phyloP scores from a whole-genome alignment of 1,284 basidiomycete genomes.

The Tremellales sp. region DNA sequence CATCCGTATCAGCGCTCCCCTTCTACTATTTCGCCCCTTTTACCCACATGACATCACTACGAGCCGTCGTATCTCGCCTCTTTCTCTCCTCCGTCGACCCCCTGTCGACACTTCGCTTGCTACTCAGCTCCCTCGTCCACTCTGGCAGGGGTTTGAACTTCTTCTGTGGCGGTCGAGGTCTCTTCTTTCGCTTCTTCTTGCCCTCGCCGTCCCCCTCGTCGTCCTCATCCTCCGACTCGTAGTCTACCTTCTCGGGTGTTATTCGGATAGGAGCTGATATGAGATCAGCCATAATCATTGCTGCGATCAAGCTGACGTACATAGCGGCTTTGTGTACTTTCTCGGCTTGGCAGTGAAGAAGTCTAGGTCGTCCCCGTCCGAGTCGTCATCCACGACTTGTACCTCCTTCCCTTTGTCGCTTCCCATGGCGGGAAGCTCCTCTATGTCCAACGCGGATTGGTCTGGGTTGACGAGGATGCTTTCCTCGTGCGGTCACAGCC shows the following conservation, averaged over 20 bases:
- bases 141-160: constrained; percentile 11
- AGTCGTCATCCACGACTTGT: constrained; percentile 9
- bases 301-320: neutral
- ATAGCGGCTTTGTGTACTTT: neutral
- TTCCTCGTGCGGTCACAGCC: neutral
- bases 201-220: constrained; percentile 8
- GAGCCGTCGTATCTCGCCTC: neutral
- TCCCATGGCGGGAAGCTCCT: constrained; percentile 11
- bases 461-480: neutral
- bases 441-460: no score
- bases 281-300: neutral
- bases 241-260: constrained; percentile 10
- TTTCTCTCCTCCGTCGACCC: constrained; percentile 17
- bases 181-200: constrained; percentile 18
- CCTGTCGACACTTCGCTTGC: constrained; percentile 9
- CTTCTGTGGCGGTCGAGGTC: constrained; percentile 2
- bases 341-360: constrained; percentile 27
- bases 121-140: constrained; percentile 15
- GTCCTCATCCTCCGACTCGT: constrained; percentile 14
- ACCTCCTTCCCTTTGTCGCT: constrained; percentile 20
- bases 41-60: constrained; percentile 10
- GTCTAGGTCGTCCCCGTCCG: constrained; percentile 24
- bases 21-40: constrained; percentile 8
- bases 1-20: constrained; percentile 2
- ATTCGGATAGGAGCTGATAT: neutral